Evolutionary conservation across 169 alveolate species (phyloP).

Genomic region (Plasmodium sp.): DNA sequence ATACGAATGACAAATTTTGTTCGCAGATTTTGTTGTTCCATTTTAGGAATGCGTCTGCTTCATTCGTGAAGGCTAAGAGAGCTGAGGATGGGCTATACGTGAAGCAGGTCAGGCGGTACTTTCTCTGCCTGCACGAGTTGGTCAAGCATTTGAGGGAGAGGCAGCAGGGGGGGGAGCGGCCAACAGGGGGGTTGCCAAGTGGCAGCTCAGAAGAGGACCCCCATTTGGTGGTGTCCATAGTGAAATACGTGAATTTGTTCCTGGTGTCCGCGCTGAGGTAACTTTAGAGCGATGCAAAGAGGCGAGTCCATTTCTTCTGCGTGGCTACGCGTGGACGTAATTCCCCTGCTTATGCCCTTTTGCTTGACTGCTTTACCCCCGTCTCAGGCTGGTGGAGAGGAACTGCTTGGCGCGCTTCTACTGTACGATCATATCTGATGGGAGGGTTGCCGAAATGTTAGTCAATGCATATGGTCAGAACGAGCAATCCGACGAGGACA

Average conservation of each 20-base stretch:
- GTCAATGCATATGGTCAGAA: neutral
- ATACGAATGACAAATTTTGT: neutral
- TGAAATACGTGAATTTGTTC: neutral
- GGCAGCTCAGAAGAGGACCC: neutral
- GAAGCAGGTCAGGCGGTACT: neutral
- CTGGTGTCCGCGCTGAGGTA: slow-evolving; percentile 8
- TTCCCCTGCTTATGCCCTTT: neutral
- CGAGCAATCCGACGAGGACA: slow-evolving; percentile 1
- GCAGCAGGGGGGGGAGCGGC: neutral
- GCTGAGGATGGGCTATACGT: slow-evolving; percentile 13
- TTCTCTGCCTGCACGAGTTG: slow-evolving; percentile 8
- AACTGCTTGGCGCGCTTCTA: neutral
- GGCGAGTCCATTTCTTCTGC: neutral
- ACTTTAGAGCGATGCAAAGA: neutral
- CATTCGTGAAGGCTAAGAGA: slow-evolving; percentile 16
- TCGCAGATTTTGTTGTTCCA: neutral
- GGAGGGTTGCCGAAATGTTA: slow-evolving; percentile 7
- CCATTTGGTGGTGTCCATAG: neutral
- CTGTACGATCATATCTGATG: neutral
- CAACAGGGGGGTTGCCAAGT: neutral
- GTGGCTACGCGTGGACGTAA: neutral
- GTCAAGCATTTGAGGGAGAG: slow-evolving; percentile 7
- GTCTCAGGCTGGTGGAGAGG: neutral
- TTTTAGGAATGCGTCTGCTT: slow-evolving; percentile 8
- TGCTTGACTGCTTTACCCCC: neutral